Conservation (phyloP, 441 rosid genomes). For the Francoa sonchifolia region DNA sequence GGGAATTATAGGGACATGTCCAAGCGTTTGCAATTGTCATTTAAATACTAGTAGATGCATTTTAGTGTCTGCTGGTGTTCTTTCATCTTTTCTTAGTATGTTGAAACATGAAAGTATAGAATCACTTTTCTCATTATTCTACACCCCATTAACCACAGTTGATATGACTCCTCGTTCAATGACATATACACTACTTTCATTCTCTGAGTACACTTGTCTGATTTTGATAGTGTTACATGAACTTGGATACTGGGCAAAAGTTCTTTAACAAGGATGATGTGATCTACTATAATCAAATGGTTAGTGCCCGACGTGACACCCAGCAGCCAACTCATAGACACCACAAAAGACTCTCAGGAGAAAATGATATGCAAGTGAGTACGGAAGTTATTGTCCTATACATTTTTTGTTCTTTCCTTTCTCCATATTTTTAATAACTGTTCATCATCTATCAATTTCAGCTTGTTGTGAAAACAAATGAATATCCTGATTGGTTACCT, state of each 20-base stretch:
- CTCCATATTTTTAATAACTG: conserved; percentile 1
- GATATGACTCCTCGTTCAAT: too few species aligned
- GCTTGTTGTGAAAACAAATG: conserved; percentile 12
- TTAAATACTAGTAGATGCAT: too few species aligned
- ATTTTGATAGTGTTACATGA: conserved; percentile 31
- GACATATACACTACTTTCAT: too few species aligned
- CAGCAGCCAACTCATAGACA: conserved; percentile 3
- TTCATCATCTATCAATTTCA: conserved; percentile 11
- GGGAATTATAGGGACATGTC: too few species aligned
- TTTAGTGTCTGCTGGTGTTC: too few species aligned
- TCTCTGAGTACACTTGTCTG: too few species aligned
- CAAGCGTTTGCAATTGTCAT: too few species aligned
- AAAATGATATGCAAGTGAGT: conserved; percentile 18
- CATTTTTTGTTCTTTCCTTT: conserved; percentile 6
- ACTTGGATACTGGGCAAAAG: conserved; percentile 30
- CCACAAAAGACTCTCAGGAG: conserved; percentile 9
- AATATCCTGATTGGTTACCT: conserved; percentile 33
- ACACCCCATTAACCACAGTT: too few species aligned
- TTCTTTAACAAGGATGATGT: conserved; percentile 40
- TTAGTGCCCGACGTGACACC: conserved; percentile 11
- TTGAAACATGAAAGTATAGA: too few species aligned
- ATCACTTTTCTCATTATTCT: too few species aligned
- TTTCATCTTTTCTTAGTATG: too few species aligned
- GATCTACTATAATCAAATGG: conserved; percentile 16
- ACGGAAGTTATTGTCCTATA: conserved; percentile 1